Evolutionary conservation across 441 rosid genomes (phyloP).

Genomic region (Aleurites moluccanus): DNA sequence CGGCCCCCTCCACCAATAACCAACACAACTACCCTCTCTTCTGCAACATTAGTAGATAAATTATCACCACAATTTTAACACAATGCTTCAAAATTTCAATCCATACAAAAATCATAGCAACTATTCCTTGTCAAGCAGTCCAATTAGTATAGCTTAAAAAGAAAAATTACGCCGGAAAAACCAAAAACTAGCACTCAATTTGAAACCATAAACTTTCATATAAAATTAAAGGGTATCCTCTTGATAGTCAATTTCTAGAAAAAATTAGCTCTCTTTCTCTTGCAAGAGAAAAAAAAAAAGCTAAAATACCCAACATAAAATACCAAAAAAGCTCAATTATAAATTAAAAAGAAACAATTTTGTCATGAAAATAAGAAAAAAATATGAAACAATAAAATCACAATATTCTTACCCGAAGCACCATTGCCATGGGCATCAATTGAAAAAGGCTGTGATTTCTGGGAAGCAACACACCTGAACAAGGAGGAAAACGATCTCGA

Average conservation of each 20-base stretch:
- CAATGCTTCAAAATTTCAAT: not conserved
- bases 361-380: not conserved
- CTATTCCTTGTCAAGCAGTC: not conserved
- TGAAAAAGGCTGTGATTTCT: slow-evolving; percentile 30
- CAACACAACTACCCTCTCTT: slow-evolving; percentile 62
- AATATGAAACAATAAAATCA: not conserved
- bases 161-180: not conserved
- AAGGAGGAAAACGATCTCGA: slow-evolving; percentile 19
- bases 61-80: not conserved
- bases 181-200: not conserved
- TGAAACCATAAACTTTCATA: not conserved
- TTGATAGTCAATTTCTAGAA: not conserved
- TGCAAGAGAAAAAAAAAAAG: not conserved
- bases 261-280: not conserved
- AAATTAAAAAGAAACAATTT: not conserved
- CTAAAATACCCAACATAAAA: not conserved
- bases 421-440: slow-evolving; percentile 20
- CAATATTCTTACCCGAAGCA: slow-evolving; percentile 37
- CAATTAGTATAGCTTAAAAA: no score
- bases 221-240: not conserved
- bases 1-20: slow-evolving; percentile 98
- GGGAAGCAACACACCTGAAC: slow-evolving; percentile 33
- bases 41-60: slow-evolving; percentile 34
- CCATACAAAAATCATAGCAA: not conserved
- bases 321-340: not conserved